A percentile compares a stretch with the other conserved stretches of the same genome.
phyloP scores from a whole-genome alignment of 768 basidiomycete species.

The Termitomyces sp. region DNA sequence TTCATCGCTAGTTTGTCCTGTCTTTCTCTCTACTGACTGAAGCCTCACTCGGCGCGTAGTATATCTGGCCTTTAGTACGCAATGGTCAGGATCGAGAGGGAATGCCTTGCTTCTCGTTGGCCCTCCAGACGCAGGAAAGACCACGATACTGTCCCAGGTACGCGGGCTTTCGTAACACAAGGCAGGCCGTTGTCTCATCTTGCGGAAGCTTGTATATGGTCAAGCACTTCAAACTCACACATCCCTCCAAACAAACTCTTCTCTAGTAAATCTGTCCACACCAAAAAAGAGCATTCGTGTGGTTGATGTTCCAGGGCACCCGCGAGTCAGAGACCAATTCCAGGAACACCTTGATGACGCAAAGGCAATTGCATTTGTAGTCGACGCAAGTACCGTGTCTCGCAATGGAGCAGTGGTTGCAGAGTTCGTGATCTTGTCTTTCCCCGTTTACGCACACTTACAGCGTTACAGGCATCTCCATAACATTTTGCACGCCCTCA shows the following conservation, averaged over 20 bases:
- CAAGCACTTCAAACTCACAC: slow-evolving; percentile 67
- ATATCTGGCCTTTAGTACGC: slow-evolving; percentile 38
- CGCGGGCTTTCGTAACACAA: slow-evolving; percentile 20
- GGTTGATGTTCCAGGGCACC: slow-evolving; percentile 84
- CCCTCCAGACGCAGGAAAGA: slow-evolving; percentile 76
- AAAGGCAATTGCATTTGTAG: slow-evolving; percentile 70
- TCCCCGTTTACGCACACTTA: neutral
- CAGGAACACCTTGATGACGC: slow-evolving; percentile 58
- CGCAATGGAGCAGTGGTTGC: slow-evolving; percentile 72
- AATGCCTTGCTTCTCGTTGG: slow-evolving; percentile 75
- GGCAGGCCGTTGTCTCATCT: neutral
- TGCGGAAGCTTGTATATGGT: slow-evolving; percentile 62
- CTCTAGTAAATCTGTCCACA: slow-evolving; percentile 39
- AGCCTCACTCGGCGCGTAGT: slow-evolving; percentile 25
- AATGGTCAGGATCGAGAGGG: slow-evolving; percentile 44
- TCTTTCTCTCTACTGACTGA: neutral
- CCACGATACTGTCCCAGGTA: slow-evolving; percentile 69
- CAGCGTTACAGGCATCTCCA: slow-evolving; percentile 61
- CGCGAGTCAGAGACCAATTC: slow-evolving; percentile 73
- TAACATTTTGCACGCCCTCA: slow-evolving; percentile 61
- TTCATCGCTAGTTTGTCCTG: slow-evolving; percentile 8
- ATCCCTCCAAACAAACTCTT: slow-evolving; percentile 71
- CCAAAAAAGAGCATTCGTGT: slow-evolving; percentile 45
- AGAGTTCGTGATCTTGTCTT: slow-evolving; percentile 53
- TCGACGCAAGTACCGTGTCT: slow-evolving; percentile 76